Evolutionary conservation across 148 eudicot species (phyloP), one percentile per base, ranked within the genome.

Genomic region (Rhododendron griersonianum): DNA sequence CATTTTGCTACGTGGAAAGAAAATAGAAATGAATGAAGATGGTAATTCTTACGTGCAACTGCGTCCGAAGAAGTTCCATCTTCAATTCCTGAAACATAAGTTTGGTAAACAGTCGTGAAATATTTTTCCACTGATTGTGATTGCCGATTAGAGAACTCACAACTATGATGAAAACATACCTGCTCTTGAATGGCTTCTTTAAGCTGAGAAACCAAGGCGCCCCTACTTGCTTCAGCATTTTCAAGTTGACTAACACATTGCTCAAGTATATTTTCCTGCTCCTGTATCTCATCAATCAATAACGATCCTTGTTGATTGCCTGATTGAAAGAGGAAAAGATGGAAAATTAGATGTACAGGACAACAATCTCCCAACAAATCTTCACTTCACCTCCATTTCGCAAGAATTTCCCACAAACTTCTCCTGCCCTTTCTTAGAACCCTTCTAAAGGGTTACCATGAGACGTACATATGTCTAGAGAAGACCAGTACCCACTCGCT

Each of bases 181-280:
- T 97, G 98, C 85, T 95, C 98, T 79, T 88, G 89, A 86, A 95
- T 91, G 81, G 98, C 99, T 81, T 93, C 98, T 88, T 89, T 93
- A 81, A 97, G 94, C 89, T 92, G 91, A 82, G 93, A 93, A 88
- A 91, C 90, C 90, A 97, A 87, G 51, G 91, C 84, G 61, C 61
- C 87, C 89, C 98, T 90, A 69, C 90, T 88, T 85, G 92, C 89
- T 91, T 93, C 96, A 90, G 93, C 91, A 89, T 91, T 88, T 88
- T 93, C 95, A 86, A 97, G 95, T 89, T 97, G 95, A 50, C 41
- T 85, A 84, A 93, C 89, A 86, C 94, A 93, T 82, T 94, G 90
- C 85, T 92, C 83, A 85, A 97, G 93, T 53, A 87, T 82, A 84
- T 86, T 88, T 88, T 93, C 99, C 90, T 95, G 96, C 90, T 94